Evolutionary conservation across 257 asterid species (phyloP).

Genomic region (Przewalskia tangutica): DNA sequence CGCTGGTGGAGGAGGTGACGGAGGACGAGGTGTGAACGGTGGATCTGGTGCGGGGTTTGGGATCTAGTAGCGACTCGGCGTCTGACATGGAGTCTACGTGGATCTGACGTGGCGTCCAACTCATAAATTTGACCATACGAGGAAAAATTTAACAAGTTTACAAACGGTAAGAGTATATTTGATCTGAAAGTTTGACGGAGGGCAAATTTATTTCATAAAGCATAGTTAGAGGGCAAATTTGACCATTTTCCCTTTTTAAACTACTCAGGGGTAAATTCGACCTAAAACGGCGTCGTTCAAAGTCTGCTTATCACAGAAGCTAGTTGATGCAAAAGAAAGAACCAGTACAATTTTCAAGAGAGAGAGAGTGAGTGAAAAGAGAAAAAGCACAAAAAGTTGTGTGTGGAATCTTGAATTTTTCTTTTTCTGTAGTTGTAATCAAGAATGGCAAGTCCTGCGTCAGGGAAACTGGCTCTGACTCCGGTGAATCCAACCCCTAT

Average conservation of each 20-base stretch:
- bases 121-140: too few relatives aligned
- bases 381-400: not conserved
- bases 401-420: constrained; percentile 7
- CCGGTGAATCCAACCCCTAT: constrained; percentile 20
- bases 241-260: not conserved
- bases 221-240: too few relatives aligned
- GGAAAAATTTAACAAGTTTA: too few relatives aligned
- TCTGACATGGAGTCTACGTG: too few relatives aligned
- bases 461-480: constrained; percentile 44
- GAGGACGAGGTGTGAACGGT: too few relatives aligned
- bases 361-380: not conserved
- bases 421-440: not conserved
- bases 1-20: too few relatives aligned
- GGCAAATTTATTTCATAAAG: too few relatives aligned
- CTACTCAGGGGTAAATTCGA: not conserved
- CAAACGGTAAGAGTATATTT: too few relatives aligned
- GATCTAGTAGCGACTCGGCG: too few relatives aligned
- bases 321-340: not conserved
- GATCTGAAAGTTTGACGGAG: too few relatives aligned
- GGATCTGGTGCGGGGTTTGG: too few relatives aligned
- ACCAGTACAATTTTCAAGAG: not conserved
- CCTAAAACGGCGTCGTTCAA: not conserved
- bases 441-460: constrained; percentile 41
- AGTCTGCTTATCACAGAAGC: not conserved
- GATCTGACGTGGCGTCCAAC: too few relatives aligned